Base-by-base conservation (phyloP, 768 basidiomycete species). In the Kwoniella europaea region DNA sequence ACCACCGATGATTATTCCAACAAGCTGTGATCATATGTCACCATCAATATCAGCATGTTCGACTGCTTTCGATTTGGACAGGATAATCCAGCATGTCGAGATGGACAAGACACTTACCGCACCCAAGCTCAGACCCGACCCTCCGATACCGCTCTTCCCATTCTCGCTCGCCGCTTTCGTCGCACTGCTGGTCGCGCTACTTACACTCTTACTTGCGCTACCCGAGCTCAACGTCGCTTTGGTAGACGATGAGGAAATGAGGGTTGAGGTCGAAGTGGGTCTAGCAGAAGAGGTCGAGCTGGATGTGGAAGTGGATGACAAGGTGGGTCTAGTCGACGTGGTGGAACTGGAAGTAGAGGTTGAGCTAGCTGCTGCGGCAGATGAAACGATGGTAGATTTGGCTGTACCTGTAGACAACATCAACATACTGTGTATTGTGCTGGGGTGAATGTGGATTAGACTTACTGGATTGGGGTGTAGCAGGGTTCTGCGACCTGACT, bases 1-100 rank as follows among this genome's bases (percentile, higher is more conserved):
- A 46, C 66, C 78, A 29, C 79, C 79, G 50, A 72, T 70, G 61
- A 79, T 76, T 59, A 81, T 79, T 53, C 79, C 79, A 50, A 74
- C 71, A 62, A 81, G 68, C 79, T 80, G 46, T 6, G n/a, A 20
- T 58, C 5, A 7, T 20, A 43, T 35, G 35, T 35, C 35, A 35
- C 6, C 35, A 35, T 35, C 35, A 35, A 35, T 35, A 35, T 35
- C 35, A 9, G 35, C 35, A 35, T 35, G 35, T 35, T 7, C 35
- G 6, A 35, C 35, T 35, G 5, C 35, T 35, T 35, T 35, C 35
- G 35, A 35, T 35, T 35, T 35, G 35, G 7, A 35, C 7, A 35
- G 35, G 35, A 35, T 35, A 1, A 35, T 35, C 35, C 35, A 35
- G 35, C 35, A 35, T 35, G 35, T 35, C 35, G 35, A 35, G 35